Evolutionary conservation across 192 early-diverging fungal genomes (phyloP), one percentile per base, ranked within the genome.

Genomic region (Mortierella antarctica): DNA sequence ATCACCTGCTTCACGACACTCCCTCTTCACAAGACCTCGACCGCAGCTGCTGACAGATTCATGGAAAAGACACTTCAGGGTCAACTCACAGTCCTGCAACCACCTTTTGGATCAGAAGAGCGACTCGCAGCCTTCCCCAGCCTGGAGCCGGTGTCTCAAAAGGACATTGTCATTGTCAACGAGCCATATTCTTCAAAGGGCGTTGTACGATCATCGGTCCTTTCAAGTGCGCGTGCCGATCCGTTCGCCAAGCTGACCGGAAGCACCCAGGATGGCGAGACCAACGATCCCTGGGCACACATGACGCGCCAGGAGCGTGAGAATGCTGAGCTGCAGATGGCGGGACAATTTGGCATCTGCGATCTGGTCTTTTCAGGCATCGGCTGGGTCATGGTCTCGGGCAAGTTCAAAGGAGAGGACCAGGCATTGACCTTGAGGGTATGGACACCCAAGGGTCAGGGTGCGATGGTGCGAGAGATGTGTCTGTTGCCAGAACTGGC

Each of bases 301-400:
- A 50, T 78, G 44, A 65, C 63, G 5, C 56, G 46, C 17, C 62
- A 59, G 1, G 11, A 71, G 50, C 62, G 52, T 13, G 50, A 67
- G 51, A 70, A 61, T 18, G 31, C 63, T 1, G 11, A 7, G 2
- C 7, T 67, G 12, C 77, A 80, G 53, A 39, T 68, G 17, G 45
- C 53, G 5, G 77, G 77, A 1, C 77, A 80, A 21, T 59, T 63
- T n/a, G 77, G 77, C 4, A 64, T 80, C 41, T 68, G 77, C n/a
- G 77, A 80, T 23, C 39, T 80, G 5, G 77, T 80, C 42, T 80
- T 80, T 53, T 70, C 77, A 21, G 77, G 77, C 14, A 52, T 80
- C 57, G 77, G 77, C 7, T 80, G 77, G 77, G 60, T 80, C 45
- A 80, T 80, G 77, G 41, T 80, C 21, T 80, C 77, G 8, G 77